Evolutionary conservation across 2,329 filamentous ascomycete genomes (phyloP).

Genomic region (Dothistroma pini): DNA sequence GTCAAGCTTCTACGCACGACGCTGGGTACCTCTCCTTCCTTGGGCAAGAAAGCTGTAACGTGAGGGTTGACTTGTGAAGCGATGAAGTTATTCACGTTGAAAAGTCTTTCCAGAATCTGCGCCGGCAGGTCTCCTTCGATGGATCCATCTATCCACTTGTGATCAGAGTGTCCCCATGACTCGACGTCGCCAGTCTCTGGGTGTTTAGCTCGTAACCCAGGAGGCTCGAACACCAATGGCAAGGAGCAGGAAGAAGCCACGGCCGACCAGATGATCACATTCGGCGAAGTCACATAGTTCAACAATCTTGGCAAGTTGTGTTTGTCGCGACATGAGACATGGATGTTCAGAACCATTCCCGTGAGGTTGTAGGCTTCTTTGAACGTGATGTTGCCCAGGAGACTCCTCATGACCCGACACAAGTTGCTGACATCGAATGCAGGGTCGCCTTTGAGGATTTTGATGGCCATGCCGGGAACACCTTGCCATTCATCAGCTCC

Average conservation of each 20-base stretch:
- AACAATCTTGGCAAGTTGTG: constrained; percentile 83
- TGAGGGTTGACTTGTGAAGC: constrained; percentile 97
- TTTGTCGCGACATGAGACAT: constrained; percentile 80
- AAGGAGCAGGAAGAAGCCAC: constrained; percentile 95
- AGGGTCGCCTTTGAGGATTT: constrained; percentile 20
- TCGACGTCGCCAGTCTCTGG: constrained; percentile 67
- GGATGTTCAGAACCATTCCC: constrained; percentile 86
- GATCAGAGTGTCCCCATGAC: constrained; percentile 81
- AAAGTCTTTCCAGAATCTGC: constrained; percentile 86
- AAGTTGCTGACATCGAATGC: constrained; percentile 70
- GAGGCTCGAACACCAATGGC: constrained; percentile 77
- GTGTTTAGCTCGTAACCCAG: constrained; percentile 78
- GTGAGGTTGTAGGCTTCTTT: constrained; percentile 96
- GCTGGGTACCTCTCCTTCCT: constrained; percentile 58
- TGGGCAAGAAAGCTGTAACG: constrained; percentile 77
- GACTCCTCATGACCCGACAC: constrained; percentile 71
- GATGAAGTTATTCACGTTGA: constrained; percentile 98
- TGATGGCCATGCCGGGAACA: constrained; percentile 18
- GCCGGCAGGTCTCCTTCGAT: constrained; percentile 93
- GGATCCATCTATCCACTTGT: constrained; percentile 89
- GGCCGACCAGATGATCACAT: constrained; percentile 94
- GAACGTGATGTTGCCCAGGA: constrained; percentile 88
- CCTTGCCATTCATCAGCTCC: constrained; percentile 20
- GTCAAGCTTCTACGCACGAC: constrained; percentile 19
- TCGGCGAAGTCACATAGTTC: constrained; percentile 90